Percentiles rank a stretch among this genome's conserved stretches.
Conservation (phyloP, 306 rosid genomes). For the Casuarina glauca region DNA sequence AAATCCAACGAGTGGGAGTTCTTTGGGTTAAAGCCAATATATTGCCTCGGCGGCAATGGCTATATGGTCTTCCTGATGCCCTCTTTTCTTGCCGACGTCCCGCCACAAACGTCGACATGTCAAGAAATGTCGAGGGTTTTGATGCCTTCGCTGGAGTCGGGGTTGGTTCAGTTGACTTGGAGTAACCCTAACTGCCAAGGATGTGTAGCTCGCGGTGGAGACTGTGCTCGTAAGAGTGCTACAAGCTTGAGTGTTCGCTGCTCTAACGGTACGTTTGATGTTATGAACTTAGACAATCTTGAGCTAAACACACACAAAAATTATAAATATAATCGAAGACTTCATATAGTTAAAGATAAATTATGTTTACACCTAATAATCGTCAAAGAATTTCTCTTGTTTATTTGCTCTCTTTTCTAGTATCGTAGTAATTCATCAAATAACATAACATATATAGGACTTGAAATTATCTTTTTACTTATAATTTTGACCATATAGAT, state of each 20-base stretch:
- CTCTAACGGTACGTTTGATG: slow-evolving; percentile 37
- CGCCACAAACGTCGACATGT: slow-evolving; percentile 16
- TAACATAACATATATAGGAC: too few species aligned
- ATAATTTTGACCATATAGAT: too few species aligned
- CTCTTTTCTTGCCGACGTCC: neutral
- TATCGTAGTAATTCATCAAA: too few species aligned
- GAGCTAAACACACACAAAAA: too few species aligned
- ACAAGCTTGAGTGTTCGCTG: slow-evolving; percentile 28
- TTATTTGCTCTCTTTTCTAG: too few species aligned
- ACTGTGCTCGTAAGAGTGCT: slow-evolving; percentile 38
- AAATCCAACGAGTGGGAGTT: slow-evolving; percentile 9
- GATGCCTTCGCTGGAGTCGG: slow-evolving; percentile 29
- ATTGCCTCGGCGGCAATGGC: slow-evolving; percentile 29
- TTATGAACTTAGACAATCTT: too few species aligned
- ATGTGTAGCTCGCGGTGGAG: slow-evolving; percentile 32
- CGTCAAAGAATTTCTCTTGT: too few species aligned
- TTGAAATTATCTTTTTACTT: too few species aligned
- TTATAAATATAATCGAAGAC: too few species aligned
- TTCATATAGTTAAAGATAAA: too few species aligned
- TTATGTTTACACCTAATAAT: too few species aligned
- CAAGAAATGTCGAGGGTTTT: slow-evolving; percentile 27
- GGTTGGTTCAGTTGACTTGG: slow-evolving; percentile 44
- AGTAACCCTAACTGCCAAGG: slow-evolving; percentile 29
- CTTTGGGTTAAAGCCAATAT: neutral
- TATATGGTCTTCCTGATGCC: neutral